These are phyloP conservation scores for Sarocladium brachiariae DNA, from an alignment of 2,329 filamentous ascomycete species.

Conservation along the genomic window DNA sequence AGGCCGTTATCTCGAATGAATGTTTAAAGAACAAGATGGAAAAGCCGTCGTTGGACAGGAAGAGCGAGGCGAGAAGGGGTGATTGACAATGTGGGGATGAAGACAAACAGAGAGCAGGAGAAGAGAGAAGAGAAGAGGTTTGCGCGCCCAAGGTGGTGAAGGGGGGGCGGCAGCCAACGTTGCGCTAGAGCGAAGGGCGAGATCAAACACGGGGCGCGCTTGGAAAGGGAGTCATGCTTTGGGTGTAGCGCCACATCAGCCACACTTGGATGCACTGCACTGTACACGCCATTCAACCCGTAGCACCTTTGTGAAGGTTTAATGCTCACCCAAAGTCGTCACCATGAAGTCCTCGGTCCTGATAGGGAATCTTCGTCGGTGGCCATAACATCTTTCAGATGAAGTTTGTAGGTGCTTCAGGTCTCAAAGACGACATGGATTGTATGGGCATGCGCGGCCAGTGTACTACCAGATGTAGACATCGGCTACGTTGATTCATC, in stretches of 20 bases:
- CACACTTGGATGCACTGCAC: background rate
- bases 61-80: slow-evolving; percentile 8
- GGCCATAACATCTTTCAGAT: too few species aligned
- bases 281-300: background rate
- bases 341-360: too few species aligned
- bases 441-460: too few species aligned
- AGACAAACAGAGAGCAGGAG: slow-evolving; percentile 10
- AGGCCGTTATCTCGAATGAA: too few species aligned
- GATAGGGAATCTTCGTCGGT: too few species aligned
- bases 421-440: too few species aligned
- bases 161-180: background rate
- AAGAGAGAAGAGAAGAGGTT: slow-evolving; percentile 9
- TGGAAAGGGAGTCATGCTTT: slow-evolving; percentile 4
- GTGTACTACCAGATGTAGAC: too few species aligned
- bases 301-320: too few species aligned
- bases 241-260: slow-evolving; percentile 8
- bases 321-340: too few species aligned
- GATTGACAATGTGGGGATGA: slow-evolving; percentile 5
- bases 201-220: slow-evolving; percentile 3
- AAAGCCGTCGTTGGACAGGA: slow-evolving; percentile 10
- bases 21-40: slow-evolving; percentile 11
- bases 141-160: slow-evolving; percentile 1
- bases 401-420: too few species aligned
- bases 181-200: background rate
- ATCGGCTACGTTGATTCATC: too few species aligned